Evolutionary conservation across 2,329 filamentous ascomycete species (phyloP).

Genomic region (Penicillium sp.): DNA sequence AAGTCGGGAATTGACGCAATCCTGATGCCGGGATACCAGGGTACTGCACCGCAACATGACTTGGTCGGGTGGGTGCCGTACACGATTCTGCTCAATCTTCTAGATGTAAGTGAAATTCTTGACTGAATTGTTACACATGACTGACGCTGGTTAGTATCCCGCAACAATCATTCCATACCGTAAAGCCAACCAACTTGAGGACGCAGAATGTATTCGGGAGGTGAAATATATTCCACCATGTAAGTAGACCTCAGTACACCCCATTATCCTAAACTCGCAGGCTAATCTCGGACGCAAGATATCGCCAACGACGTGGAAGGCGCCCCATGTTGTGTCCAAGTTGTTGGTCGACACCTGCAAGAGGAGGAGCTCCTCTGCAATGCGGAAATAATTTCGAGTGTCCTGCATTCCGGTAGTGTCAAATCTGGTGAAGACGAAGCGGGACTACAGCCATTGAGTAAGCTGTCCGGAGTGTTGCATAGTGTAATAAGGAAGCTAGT

Average conservation of each 20-base stretch:
- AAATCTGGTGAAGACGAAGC: too few relatives aligned
- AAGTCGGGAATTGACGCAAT: slow-evolving; percentile 2
- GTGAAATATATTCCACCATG: neutral
- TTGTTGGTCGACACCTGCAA: neutral
- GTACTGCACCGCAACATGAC: neutral
- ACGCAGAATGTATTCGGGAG: neutral
- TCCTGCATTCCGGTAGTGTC: neutral
- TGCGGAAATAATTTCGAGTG: neutral
- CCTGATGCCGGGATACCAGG: neutral
- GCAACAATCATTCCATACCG: neutral
- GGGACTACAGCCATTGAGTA: too few relatives aligned
- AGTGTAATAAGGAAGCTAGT: too few relatives aligned
- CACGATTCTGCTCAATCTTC: neutral
- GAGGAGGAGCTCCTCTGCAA: neutral
- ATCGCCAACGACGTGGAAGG: neutral
- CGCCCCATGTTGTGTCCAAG: neutral
- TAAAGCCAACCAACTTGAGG: neutral
- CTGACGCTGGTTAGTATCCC: neutral
- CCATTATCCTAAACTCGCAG: neutral
- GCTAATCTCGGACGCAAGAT: neutral
- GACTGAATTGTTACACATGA: neutral
- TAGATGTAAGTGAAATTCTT: neutral
- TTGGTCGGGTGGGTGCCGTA: neutral
- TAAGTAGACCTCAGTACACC: neutral
- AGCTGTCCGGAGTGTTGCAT: too few relatives aligned